phyloP scores from a whole-genome alignment of 108 stramenopile species.

The Bacterosira constricta region DNA sequence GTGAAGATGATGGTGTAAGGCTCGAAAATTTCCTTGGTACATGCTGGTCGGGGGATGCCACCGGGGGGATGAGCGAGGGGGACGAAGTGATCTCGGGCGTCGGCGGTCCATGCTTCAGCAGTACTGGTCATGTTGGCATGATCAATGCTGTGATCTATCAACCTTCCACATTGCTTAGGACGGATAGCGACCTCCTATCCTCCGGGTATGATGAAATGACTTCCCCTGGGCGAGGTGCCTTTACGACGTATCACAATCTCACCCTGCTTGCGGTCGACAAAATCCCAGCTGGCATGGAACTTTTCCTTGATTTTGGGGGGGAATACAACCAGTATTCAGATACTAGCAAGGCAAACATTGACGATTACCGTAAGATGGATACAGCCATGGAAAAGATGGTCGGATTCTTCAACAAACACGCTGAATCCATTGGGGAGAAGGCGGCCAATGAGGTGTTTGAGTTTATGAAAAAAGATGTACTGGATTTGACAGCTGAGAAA shows the following conservation, averaged over 20 bases:
- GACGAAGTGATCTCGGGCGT: slow-evolving; percentile 45
- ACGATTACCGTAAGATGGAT: slow-evolving; percentile 76
- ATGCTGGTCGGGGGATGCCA: slow-evolving; percentile 47
- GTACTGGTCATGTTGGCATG: slow-evolving; percentile 50
- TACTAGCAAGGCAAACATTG: slow-evolving; percentile 57
- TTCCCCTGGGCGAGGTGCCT: slow-evolving; percentile 62
- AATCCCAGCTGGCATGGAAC: slow-evolving; percentile 79
- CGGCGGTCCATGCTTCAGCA: slow-evolving; percentile 46
- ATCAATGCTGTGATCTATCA: slow-evolving; percentile 49
- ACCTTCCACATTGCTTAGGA: slow-evolving; percentile 39
- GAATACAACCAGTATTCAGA: slow-evolving; percentile 56
- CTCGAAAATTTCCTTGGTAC: slow-evolving; percentile 34
- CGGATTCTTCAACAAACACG: slow-evolving; percentile 54
- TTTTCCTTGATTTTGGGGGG: slow-evolving; percentile 72
- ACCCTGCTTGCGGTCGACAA: slow-evolving; percentile 60
- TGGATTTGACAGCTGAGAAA: slow-evolving; percentile 62
- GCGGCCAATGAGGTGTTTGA: slow-evolving; percentile 69
- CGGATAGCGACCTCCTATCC: slow-evolving; percentile 36
- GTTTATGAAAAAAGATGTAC: slow-evolving; percentile 69
- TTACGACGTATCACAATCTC: slow-evolving; percentile 64
- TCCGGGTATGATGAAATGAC: slow-evolving; percentile 46
- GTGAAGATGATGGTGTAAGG: slow-evolving; percentile 4
- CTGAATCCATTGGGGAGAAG: slow-evolving; percentile 52
- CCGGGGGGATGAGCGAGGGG: slow-evolving; percentile 36
- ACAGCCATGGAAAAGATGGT: slow-evolving; percentile 59